Percentiles rank a stretch among this genome's conserved stretches.
Conservation (phyloP, 805 yeast genomes). For the Schwanniomyces vanrijiae region DNA sequence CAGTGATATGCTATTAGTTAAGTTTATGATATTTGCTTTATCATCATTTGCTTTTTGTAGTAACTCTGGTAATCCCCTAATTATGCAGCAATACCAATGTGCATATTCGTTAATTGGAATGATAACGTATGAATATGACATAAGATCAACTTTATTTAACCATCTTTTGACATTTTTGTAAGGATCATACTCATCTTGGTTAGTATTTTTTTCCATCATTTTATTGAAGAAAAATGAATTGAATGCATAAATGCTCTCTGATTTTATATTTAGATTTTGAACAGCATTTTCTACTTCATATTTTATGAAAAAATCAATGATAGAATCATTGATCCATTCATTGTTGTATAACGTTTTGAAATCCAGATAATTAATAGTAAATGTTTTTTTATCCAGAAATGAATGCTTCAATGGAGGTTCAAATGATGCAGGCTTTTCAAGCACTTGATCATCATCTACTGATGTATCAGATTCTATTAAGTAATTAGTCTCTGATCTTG, state of each 20-base stretch:
- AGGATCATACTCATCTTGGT: conserved; percentile 28
- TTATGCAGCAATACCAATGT: conserved; percentile 88
- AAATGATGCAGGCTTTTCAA: conserved; percentile 40
- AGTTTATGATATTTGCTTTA: neutral
- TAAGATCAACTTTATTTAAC: conserved; percentile 66
- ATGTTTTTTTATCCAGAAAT: conserved; percentile 53
- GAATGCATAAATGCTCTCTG: conserved; percentile 54
- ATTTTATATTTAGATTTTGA: conserved; percentile 15
- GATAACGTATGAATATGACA: conserved; percentile 58
- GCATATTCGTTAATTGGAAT: conserved; percentile 78
- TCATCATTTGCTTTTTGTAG: conserved; percentile 11
- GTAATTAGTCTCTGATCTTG: conserved; percentile 3
- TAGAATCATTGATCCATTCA: conserved; percentile 86
- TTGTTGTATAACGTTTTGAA: conserved; percentile 75
- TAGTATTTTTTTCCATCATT: conserved; percentile 36
- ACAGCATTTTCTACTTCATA: conserved; percentile 48
- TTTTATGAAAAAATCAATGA: conserved; percentile 81
- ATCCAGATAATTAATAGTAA: conserved; percentile 66
- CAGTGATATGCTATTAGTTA: neutral
- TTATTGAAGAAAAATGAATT: conserved; percentile 83
- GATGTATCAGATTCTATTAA: neutral
- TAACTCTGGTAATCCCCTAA: conserved; percentile 51
- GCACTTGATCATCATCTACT: neutral
- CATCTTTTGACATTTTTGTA: conserved; percentile 72
- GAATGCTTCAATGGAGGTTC: conserved; percentile 46